Evolutionary conservation across 441 rosid species (phyloP).

Genomic region (Flueggea neowawraea): DNA sequence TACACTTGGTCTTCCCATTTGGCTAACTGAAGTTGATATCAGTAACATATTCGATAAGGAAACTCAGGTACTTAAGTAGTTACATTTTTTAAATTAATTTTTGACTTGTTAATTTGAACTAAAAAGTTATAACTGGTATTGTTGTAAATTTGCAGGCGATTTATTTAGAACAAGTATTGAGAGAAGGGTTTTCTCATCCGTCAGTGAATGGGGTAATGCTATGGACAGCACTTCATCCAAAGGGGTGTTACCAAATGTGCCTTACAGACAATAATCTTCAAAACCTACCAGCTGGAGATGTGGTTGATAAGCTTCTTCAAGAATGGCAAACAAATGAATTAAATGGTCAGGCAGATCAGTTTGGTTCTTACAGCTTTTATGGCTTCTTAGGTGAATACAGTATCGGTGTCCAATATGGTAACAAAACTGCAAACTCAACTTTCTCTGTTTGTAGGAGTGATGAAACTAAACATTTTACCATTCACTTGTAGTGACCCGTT

Average conservation of each 20-base stretch:
- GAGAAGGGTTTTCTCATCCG: constrained; percentile 92
- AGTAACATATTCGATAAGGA: constrained; percentile 34
- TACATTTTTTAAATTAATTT: no score
- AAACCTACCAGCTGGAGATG: constrained; percentile 73
- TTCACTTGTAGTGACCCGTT: constrained; percentile 27
- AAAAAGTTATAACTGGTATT: not conserved
- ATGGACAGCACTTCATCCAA: constrained; percentile 75
- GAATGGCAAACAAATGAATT: constrained; percentile 55
- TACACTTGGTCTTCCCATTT: constrained; percentile 56
- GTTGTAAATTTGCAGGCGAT: constrained; percentile 33
- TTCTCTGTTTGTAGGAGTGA: constrained; percentile 38
- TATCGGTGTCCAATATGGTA: no score
- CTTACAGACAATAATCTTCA: constrained; percentile 46
- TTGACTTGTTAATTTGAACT: not conserved
- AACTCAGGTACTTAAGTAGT: constrained; percentile 39
- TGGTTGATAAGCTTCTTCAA: constrained; percentile 50
- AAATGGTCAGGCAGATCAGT: constrained; percentile 37
- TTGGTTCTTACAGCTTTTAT: constrained; percentile 55
- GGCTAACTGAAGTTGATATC: constrained; percentile 91
- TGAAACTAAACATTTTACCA: constrained; percentile 62
- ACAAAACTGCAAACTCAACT: constrained; percentile 35
- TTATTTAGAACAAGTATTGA: constrained; percentile 65
- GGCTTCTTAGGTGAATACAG: constrained; percentile 85
- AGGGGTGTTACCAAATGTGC: constrained; percentile 85
- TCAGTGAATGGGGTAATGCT: constrained; percentile 69